Conservation (phyloP, 208 protist species). For the Acanthamoeba triangularis region DNA sequence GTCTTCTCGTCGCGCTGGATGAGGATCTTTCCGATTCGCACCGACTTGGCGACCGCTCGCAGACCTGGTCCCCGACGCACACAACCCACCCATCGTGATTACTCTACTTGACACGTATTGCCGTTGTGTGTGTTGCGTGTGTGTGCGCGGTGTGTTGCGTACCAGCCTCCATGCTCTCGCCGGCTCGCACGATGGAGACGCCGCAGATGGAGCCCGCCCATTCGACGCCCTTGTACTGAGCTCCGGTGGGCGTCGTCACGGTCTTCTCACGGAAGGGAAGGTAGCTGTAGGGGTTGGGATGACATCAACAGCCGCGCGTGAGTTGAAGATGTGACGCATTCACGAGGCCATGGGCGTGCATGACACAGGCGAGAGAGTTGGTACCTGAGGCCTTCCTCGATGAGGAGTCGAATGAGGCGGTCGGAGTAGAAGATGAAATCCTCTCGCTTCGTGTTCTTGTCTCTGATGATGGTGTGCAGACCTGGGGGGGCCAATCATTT, state of each 20-base stretch:
- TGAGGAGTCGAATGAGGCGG: constrained; percentile 96
- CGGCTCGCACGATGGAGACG: constrained; percentile 98
- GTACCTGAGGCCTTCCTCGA: constrained; percentile 93
- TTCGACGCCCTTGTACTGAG: constrained; percentile 84
- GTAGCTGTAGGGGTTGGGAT: too few species aligned
- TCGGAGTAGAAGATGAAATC: constrained; percentile 98
- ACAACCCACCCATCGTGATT: too few species aligned
- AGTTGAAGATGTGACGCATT: too few species aligned
- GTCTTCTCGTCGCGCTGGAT: constrained; percentile 98
- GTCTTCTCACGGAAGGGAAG: constrained; percentile 94
- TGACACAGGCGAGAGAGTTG: too few species aligned
- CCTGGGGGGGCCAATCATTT: too few species aligned
- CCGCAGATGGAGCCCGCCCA: constrained; percentile 96
- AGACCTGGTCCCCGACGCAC: too few species aligned
- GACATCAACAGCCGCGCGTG: too few species aligned
- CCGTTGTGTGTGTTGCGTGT: too few species aligned
- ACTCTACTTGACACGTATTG: too few species aligned
- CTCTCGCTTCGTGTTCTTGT: constrained; percentile 93
- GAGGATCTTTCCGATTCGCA: constrained; percentile 99
- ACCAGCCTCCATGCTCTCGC: constrained; percentile 98
- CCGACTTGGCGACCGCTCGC: constrained; percentile 95
- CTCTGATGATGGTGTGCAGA: constrained; percentile 95
- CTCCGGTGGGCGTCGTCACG: constrained; percentile 96
- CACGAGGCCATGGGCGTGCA: too few species aligned
- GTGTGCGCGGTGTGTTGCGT: too few species aligned